Conservation (phyloP, 768 basidiomycete species). For the Pleurotus salmoneostramineus region DNA sequence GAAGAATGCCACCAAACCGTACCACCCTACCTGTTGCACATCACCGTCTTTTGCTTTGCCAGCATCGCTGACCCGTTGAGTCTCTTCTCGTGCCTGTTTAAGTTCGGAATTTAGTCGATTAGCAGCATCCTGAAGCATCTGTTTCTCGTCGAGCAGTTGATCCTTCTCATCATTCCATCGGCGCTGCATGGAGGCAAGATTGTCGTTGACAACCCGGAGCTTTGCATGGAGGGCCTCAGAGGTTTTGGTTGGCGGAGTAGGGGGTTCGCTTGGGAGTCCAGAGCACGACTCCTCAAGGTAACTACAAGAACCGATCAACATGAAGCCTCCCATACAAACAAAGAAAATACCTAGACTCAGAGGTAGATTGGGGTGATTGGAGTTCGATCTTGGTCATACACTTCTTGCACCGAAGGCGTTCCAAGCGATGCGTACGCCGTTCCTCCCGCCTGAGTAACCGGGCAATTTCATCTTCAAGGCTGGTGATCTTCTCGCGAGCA, state of each 20-base stretch:
- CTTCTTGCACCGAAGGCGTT: conserved; percentile 63
- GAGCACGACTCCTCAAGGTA: conserved; percentile 47
- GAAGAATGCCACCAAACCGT: not conserved
- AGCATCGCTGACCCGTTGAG: conserved; percentile 46
- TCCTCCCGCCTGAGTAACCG: conserved; percentile 66
- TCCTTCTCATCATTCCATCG: conserved; percentile 69
- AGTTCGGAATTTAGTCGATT: conserved; percentile 63
- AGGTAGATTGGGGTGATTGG: conserved; percentile 36
- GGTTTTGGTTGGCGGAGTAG: conserved; percentile 65
- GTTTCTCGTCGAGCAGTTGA: conserved; percentile 65
- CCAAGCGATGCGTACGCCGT: conserved; percentile 56
- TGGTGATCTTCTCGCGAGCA: conserved; percentile 51
- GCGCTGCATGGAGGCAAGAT: conserved; percentile 61
- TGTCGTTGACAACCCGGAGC: conserved; percentile 55
- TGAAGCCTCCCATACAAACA: not conserved
- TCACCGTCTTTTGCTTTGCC: conserved; percentile 47
- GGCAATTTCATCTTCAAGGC: conserved; percentile 66
- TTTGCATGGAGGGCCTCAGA: conserved; percentile 61
- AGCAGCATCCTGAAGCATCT: conserved; percentile 66
- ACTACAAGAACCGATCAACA: conserved; percentile 25
- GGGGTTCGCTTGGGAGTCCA: conserved; percentile 50
- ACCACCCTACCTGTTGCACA: conserved; percentile 49
- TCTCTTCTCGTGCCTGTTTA: conserved; percentile 54
- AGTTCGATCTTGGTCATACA: conserved; percentile 64
- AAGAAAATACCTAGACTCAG: conserved; percentile 53